These are phyloP conservation scores for Neoboletus brunneissimus DNA, from an alignment of 768 basidiomycete genomes.

Conservation along the genomic window DNA sequence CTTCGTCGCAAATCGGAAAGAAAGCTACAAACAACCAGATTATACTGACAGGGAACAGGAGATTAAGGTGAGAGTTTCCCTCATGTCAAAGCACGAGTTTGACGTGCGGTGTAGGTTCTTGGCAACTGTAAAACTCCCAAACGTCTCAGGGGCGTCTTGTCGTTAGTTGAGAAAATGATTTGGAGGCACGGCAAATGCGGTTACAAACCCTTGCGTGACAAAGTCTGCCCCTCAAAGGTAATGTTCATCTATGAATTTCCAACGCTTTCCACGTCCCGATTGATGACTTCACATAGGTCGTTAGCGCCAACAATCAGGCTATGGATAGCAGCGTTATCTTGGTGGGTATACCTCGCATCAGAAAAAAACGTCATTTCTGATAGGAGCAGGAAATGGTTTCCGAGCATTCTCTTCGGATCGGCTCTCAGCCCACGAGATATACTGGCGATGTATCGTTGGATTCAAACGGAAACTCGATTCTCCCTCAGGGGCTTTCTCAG, in stretches of 20 bases:
- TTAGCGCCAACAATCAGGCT: constrained; percentile 35
- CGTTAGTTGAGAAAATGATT: constrained; percentile 57
- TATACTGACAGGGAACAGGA: constrained; percentile 64
- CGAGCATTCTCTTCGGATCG: constrained; percentile 55
- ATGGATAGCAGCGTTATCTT: constrained; percentile 66
- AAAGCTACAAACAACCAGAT: constrained; percentile 42
- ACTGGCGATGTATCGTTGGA: constrained; percentile 48
- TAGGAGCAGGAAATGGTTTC: constrained; percentile 68
- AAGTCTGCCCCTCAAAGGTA: constrained; percentile 79
- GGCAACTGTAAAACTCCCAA: constrained; percentile 70
- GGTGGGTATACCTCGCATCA: constrained; percentile 34
- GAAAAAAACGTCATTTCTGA: constrained; percentile 1
- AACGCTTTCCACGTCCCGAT: neutral
- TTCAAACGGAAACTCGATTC: constrained; percentile 47
- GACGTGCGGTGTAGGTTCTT: constrained; percentile 25
- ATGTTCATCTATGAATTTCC: neutral
- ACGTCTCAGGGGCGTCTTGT: constrained; percentile 56
- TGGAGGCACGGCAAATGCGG: constrained; percentile 67
- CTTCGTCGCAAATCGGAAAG: constrained; percentile 17
- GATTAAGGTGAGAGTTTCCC: constrained; percentile 51
- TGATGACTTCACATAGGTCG: constrained; percentile 33
- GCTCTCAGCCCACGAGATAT: constrained; percentile 47
- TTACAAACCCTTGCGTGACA: constrained; percentile 62
- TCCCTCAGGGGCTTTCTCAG: constrained; percentile 46
- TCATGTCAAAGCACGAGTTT: neutral